A percentile compares a stretch with the other conserved stretches of the same genome.
phyloP scores from a whole-genome alignment of 768 basidiomycete species.

The Tylopilus intermedius region DNA sequence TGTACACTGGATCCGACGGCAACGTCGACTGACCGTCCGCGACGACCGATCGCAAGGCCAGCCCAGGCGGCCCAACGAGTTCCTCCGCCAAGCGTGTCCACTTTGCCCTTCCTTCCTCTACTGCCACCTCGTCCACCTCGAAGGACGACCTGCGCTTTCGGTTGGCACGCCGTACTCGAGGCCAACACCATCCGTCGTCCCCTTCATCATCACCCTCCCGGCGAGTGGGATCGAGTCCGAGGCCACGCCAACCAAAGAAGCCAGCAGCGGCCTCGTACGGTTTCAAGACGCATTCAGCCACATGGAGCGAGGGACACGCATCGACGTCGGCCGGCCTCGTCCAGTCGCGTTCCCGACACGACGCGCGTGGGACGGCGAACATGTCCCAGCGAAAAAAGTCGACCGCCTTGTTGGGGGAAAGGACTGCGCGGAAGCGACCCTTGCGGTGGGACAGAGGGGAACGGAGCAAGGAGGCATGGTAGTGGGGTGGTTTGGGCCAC shows the following conservation, averaged over 20 bases:
- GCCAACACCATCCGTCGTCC: not conserved
- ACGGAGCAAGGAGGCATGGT: constrained; percentile 26
- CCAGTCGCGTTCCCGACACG: not conserved
- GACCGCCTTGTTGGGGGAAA: constrained; percentile 16
- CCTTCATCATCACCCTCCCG: not conserved
- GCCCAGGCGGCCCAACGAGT: constrained; percentile 20
- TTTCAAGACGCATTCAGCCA: constrained; percentile 20
- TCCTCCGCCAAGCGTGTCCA: constrained; percentile 19
- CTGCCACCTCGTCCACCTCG: constrained; percentile 18
- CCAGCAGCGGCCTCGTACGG: constrained; percentile 27
- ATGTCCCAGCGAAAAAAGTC: constrained; percentile 27
- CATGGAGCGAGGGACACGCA: constrained; percentile 1
- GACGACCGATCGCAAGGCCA: constrained; percentile 4
- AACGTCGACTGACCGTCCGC: not conserved
- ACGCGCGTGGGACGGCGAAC: not conserved
- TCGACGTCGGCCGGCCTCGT: not conserved
- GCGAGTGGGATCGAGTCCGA: constrained; percentile 13
- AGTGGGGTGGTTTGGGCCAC: constrained; percentile 27
- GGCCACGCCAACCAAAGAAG: constrained; percentile 28
- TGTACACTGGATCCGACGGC: not conserved
- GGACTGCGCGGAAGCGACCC: constrained; percentile 22
- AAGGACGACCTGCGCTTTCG: not conserved
- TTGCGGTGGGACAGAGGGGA: constrained; percentile 23
- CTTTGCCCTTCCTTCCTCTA: constrained; percentile 20
- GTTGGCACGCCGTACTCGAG: not conserved